phyloP scores from a whole-genome alignment of 2,329 filamentous ascomycete genomes.

The Talaromyces islandicus region DNA sequence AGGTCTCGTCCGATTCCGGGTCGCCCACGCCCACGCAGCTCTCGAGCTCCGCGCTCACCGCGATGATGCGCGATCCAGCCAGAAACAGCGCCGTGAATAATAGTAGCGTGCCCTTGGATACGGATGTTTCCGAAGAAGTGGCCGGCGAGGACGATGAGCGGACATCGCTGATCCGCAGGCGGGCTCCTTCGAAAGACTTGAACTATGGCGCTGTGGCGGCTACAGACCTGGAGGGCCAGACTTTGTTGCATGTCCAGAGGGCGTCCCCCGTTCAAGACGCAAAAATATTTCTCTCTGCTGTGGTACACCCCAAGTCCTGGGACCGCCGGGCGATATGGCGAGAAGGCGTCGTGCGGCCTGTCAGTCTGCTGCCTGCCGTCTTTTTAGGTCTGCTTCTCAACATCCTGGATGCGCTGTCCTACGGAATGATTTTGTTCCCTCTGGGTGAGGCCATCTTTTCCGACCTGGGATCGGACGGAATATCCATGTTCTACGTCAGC shows the following conservation, averaged over 20 bases:
- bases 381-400: constrained; percentile 85
- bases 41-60: constrained; percentile 41
- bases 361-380: constrained; percentile 73
- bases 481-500: constrained; percentile 98
- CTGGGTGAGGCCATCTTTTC: constrained; percentile 81
- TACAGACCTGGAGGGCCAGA: constrained; percentile 27
- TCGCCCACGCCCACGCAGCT: constrained; percentile 17
- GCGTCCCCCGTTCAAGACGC: constrained; percentile 8
- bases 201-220: constrained; percentile 22
- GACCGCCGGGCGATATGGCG: constrained; percentile 60
- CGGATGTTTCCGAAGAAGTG: constrained; percentile 15
- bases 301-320: constrained; percentile 64
- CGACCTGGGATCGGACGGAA: constrained; percentile 81
- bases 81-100: constrained; percentile 16
- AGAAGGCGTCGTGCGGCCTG: constrained; percentile 59
- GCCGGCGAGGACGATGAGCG: constrained; percentile 27
- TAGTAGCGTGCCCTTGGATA: constrained; percentile 14
- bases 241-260: constrained; percentile 2
- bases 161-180: constrained; percentile 29
- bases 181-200: constrained; percentile 20
- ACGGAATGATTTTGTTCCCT: constrained; percentile 94
- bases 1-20: background rate
- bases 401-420: constrained; percentile 88
- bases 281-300: constrained; percentile 21
- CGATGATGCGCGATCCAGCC: constrained; percentile 39